A percentile compares a stretch with the other conserved stretches of the same genome.
Evolutionary conservation across 2,329 filamentous ascomycete species (phyloP).

Genomic region (Pyrenophora graminea): DNA sequence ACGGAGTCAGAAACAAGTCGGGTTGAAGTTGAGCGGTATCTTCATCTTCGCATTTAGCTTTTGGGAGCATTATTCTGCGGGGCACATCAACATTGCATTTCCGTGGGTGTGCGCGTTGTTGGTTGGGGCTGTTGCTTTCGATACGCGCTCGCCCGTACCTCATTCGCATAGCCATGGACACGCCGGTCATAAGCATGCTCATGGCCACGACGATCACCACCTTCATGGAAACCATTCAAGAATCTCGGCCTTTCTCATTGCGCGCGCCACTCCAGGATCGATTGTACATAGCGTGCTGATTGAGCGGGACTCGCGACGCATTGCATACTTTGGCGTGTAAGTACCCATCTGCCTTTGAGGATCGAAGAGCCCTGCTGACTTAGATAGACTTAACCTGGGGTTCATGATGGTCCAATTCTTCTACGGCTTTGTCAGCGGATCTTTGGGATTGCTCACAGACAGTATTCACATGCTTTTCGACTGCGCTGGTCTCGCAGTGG

Average conservation of each 20-base stretch:
- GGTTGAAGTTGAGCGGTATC: slow-evolving; percentile 37
- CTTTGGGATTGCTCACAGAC: slow-evolving; percentile 90
- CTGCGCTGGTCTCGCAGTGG: slow-evolving; percentile 88
- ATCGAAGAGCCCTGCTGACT: background rate
- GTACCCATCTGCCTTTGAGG: slow-evolving; percentile 32
- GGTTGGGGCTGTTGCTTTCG: slow-evolving; percentile 48
- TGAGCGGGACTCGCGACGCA: slow-evolving; percentile 90
- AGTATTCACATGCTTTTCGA: slow-evolving; percentile 99
- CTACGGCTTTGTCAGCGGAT: slow-evolving; percentile 92
- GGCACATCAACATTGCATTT: slow-evolving; percentile 20
- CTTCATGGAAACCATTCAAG: slow-evolving; percentile 61
- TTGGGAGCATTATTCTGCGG: slow-evolving; percentile 27
- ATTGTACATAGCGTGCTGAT: slow-evolving; percentile 82
- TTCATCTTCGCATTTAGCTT: slow-evolving; percentile 28
- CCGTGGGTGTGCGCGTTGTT: slow-evolving; percentile 36
- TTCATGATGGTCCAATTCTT: slow-evolving; percentile 96
- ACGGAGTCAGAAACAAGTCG: slow-evolving; percentile 44
- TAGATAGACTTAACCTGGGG: slow-evolving; percentile 76
- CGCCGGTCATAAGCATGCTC: slow-evolving; percentile 35
- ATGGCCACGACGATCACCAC: slow-evolving; percentile 35
- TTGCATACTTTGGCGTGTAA: slow-evolving; percentile 95
- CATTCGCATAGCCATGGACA: slow-evolving; percentile 39
- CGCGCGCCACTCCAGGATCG: slow-evolving; percentile 70
- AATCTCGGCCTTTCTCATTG: slow-evolving; percentile 75
- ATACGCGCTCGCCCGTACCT: slow-evolving; percentile 38